A percentile compares a stretch with the other conserved stretches of the same genome.
These are phyloP conservation scores for Pseudogymnoascus sp. DNA, from an alignment of 2,329 filamentous ascomycete genomes.

Conservation along the genomic window DNA sequence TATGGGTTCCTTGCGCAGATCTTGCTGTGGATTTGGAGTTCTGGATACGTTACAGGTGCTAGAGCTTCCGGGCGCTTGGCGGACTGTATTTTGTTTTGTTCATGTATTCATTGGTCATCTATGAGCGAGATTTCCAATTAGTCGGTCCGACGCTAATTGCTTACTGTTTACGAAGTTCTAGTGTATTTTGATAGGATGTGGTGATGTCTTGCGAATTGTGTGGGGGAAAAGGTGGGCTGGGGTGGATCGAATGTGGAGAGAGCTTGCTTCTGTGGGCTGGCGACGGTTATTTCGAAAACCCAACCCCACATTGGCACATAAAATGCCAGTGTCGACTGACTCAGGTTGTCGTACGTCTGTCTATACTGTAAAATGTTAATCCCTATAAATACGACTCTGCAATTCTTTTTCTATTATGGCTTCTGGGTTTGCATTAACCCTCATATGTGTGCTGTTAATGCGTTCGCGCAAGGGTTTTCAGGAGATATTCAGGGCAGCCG, in stretches of 20 bases:
- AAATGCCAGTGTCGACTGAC: too few species aligned
- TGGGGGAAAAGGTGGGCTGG: not conserved
- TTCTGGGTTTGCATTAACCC: not conserved
- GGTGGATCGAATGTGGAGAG: not conserved
- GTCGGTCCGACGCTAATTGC: not conserved
- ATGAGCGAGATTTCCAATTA: slow-evolving; percentile 1
- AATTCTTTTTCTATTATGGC: too few species aligned
- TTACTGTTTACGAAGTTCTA: not conserved
- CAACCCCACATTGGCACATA: not conserved
- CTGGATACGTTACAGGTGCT: not conserved
- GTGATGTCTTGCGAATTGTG: not conserved
- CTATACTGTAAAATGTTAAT: too few species aligned
- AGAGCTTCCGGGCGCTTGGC: not conserved
- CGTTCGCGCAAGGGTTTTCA: not conserved
- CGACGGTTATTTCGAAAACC: not conserved
- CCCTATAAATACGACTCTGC: too few species aligned
- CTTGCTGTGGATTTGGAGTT: not conserved
- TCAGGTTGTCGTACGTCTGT: too few species aligned
- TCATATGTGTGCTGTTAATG: not conserved
- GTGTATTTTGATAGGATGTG: not conserved
- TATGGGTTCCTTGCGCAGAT: not conserved
- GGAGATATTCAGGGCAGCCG: not conserved
- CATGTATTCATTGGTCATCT: not conserved
- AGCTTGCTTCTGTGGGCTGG: not conserved
- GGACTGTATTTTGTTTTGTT: not conserved